Evolutionary conservation across 192 early-diverging fungal genomes (phyloP).

Genomic region (Coemansia sp.): DNA sequence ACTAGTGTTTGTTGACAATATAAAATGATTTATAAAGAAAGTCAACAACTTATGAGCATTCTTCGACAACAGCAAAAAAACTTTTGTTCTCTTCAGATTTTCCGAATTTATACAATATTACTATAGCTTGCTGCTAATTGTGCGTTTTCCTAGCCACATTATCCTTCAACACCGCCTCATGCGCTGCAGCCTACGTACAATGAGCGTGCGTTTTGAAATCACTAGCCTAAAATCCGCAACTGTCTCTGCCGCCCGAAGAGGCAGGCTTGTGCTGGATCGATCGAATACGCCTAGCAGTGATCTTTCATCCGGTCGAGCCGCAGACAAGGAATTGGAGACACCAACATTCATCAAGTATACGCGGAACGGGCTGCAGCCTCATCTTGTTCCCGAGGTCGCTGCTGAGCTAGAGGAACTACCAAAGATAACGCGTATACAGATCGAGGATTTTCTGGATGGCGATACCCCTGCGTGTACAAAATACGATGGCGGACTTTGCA

Average conservation of each 20-base stretch:
- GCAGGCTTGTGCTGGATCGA: constrained; percentile 29
- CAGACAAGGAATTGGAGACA: constrained; percentile 24
- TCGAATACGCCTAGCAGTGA: not conserved
- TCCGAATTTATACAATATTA: not conserved
- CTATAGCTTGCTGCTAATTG: not conserved
- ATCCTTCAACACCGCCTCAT: constrained; percentile 2
- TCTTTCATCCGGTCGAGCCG: not conserved
- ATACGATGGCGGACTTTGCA: constrained; percentile 22
- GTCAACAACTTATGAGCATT: too few species aligned
- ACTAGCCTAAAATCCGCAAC: constrained; percentile 1
- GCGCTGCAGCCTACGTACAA: constrained; percentile 10
- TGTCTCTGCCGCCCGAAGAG: constrained; percentile 21
- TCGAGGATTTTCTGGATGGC: constrained; percentile 50
- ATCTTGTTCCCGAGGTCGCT: constrained; percentile 51
- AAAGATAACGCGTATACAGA: constrained; percentile 37
- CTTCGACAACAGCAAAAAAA: too few species aligned
- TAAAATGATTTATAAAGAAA: too few species aligned
- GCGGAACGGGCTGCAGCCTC: constrained; percentile 47
- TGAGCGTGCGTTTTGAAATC: constrained; percentile 46
- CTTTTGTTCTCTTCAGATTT: not conserved
- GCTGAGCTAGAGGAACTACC: constrained; percentile 33
- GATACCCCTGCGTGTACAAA: constrained; percentile 8
- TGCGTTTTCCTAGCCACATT: not conserved
- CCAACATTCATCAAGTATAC: constrained; percentile 52
- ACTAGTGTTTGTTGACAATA: too few species aligned